These are phyloP conservation scores for Gynandropsis gynandra DNA, from an alignment of 345 rosid species.

Conservation along the genomic window DNA sequence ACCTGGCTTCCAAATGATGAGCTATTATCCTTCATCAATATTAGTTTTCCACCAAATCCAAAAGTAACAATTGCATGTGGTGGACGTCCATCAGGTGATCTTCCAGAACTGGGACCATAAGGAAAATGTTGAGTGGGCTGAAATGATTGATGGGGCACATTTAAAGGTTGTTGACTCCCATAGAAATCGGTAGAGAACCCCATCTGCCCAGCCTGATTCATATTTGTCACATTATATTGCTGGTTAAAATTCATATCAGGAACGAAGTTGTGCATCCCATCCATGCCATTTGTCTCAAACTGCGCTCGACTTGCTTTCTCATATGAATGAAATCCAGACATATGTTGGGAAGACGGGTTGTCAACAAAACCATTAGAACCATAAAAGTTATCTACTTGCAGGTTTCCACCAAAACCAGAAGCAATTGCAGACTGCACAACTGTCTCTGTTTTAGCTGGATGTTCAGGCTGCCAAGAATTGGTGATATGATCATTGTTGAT, in stretches of 20 bases:
- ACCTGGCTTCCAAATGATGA: constrained; percentile 58
- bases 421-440: background rate
- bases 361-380: constrained; percentile 30
- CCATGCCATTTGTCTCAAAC: constrained; percentile 39
- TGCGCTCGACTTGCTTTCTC: constrained; percentile 33
- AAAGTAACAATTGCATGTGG: constrained; percentile 73
- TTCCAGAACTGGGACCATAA: constrained; percentile 37
- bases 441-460: constrained; percentile 23
- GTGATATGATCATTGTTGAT: constrained; percentile 29
- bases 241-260: constrained; percentile 33
- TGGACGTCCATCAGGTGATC: constrained; percentile 82
- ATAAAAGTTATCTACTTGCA: constrained; percentile 32
- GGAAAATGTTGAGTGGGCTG: constrained; percentile 43
- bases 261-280: constrained; percentile 35
- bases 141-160: constrained; percentile 33
- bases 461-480: constrained; percentile 39
- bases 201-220: constrained; percentile 35
- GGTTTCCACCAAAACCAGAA: constrained; percentile 35
- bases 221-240: constrained; percentile 33
- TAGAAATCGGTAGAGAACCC: constrained; percentile 38
- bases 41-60: constrained; percentile 81
- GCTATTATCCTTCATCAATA: constrained; percentile 51
- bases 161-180: constrained; percentile 32
- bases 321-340: constrained; percentile 28
- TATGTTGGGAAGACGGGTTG: constrained; percentile 33